phyloP scores from a whole-genome alignment of 495 filamentous ascomycete genomes.

The Umbilicaria muhlenbergii region DNA sequence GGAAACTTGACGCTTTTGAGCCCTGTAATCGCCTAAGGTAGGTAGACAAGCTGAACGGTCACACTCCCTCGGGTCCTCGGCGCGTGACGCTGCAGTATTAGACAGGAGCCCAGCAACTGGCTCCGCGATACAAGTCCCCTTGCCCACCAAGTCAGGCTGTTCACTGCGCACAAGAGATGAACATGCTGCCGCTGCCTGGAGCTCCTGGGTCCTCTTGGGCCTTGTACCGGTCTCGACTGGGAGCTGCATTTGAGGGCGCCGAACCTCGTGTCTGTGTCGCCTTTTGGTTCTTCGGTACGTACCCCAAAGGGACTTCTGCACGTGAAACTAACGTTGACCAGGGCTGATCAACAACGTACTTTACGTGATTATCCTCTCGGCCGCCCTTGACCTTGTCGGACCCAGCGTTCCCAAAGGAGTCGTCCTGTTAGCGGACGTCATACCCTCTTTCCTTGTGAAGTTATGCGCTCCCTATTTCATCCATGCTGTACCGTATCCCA shows the following conservation, averaged over 20 bases:
- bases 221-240: constrained; percentile 48
- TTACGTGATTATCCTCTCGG: constrained; percentile 90
- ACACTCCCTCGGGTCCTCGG: too few species aligned
- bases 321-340: constrained; percentile 19
- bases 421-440: constrained; percentile 83
- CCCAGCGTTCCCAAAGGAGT: constrained; percentile 70
- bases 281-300: constrained; percentile 83
- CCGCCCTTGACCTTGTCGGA: constrained; percentile 91
- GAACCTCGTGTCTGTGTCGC: constrained; percentile 61
- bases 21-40: too few species aligned
- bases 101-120: too few species aligned
- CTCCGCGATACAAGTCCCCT: too few species aligned
- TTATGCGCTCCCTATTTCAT: constrained; percentile 86
- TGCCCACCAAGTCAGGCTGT: too few species aligned
- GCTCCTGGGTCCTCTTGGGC: constrained; percentile 61
- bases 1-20: too few species aligned
- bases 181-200: constrained; percentile 53
- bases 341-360: constrained; percentile 95
- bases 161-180: not conserved
- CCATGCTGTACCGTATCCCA: constrained; percentile 63
- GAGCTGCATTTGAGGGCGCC: constrained; percentile 44
- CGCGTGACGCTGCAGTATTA: too few species aligned
- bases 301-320: not conserved
- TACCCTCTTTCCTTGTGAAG: constrained; percentile 80
- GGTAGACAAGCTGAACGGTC: too few species aligned